Evolutionary conservation across 2,329 filamentous ascomycete species (phyloP).

Genomic region (Lachnellula hyalina): DNA sequence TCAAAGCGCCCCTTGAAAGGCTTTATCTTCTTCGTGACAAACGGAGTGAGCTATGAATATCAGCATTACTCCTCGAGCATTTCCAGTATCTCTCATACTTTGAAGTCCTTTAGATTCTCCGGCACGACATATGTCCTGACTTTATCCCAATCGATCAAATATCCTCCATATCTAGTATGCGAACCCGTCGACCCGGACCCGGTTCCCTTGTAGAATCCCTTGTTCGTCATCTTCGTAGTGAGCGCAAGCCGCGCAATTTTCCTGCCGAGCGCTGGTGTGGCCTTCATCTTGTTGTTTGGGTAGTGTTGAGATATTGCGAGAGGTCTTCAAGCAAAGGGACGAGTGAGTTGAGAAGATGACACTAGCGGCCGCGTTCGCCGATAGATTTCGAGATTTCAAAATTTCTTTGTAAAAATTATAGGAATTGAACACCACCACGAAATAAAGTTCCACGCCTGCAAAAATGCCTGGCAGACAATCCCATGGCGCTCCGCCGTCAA

Average conservation of each 20-base stretch:
- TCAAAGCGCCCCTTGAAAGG: slow-evolving; percentile 47
- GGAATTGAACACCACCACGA: slow-evolving; percentile 5
- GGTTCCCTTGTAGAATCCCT: slow-evolving; percentile 97
- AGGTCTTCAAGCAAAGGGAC: neutral
- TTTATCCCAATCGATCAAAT: slow-evolving; percentile 77
- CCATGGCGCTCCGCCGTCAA: slow-evolving; percentile 27
- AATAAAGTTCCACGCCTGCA: slow-evolving; percentile 2
- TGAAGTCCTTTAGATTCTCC: slow-evolving; percentile 60
- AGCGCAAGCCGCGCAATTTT: slow-evolving; percentile 70
- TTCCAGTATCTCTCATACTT: slow-evolving; percentile 45
- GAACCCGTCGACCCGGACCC: slow-evolving; percentile 80
- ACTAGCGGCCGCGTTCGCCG: slow-evolving; percentile 19
- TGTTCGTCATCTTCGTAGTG: slow-evolving; percentile 88
- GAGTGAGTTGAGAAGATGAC: neutral
- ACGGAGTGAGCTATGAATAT: slow-evolving; percentile 66
- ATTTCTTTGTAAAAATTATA: neutral
- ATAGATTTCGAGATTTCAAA: neutral
- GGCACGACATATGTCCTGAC: slow-evolving; percentile 89
- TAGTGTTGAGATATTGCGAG: neutral
- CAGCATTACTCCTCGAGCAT: slow-evolving; percentile 1
- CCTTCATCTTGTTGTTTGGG: slow-evolving; percentile 46
- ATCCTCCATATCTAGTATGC: slow-evolving; percentile 79
- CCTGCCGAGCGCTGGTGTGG: slow-evolving; percentile 61
- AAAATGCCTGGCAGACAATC: slow-evolving; percentile 34
- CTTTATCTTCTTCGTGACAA: slow-evolving; percentile 60